phyloP scores from a whole-genome alignment of 2,329 filamentous ascomycete genomes.

The Hymenoscyphus occultus region DNA sequence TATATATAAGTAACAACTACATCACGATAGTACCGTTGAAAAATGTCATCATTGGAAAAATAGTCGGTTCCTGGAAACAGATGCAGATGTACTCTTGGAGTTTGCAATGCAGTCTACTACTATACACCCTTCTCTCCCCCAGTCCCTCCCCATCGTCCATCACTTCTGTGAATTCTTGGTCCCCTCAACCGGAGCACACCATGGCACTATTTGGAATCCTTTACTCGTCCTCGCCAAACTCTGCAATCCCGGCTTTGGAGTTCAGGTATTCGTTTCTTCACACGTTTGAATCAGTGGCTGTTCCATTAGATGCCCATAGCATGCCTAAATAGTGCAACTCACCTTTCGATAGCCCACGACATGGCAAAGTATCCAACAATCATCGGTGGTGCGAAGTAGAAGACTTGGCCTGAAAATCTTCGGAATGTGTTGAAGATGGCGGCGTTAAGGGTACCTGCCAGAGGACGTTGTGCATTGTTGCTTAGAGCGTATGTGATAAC shows the following conservation, averaged over 20 bases:
- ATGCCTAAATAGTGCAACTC: conserved; percentile 40
- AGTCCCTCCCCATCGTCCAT: conserved; percentile 17
- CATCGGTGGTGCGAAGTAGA: conserved; percentile 83
- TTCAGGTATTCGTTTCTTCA: conserved; percentile 75
- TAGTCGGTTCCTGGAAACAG: background rate
- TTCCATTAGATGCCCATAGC: background rate
- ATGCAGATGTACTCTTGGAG: background rate
- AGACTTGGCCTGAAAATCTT: conserved; percentile 78
- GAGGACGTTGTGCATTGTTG: conserved; percentile 83
- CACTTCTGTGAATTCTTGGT: conserved; percentile 15
- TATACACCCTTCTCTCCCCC: conserved; percentile 27
- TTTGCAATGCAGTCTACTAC: conserved; percentile 32
- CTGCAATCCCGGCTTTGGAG: conserved; percentile 68
- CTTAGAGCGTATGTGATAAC: conserved; percentile 72
- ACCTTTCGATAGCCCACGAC: conserved; percentile 92
- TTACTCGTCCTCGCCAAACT: conserved; percentile 45
- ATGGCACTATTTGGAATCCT: conserved; percentile 26
- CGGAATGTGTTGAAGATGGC: conserved; percentile 96
- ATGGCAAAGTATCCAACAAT: conserved; percentile 76
- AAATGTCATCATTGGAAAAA: background rate
- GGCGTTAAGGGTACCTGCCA: conserved; percentile 72
- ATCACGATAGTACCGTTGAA: background rate
- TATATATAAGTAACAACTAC: background rate
- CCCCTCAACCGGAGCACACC: conserved; percentile 27
- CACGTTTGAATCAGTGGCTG: conserved; percentile 10